A percentile compares a stretch with the other conserved stretches of the same genome.
Evolutionary conservation across 2,329 filamentous ascomycete genomes (phyloP).

Genomic region (Chaetoscypha palmicola): DNA sequence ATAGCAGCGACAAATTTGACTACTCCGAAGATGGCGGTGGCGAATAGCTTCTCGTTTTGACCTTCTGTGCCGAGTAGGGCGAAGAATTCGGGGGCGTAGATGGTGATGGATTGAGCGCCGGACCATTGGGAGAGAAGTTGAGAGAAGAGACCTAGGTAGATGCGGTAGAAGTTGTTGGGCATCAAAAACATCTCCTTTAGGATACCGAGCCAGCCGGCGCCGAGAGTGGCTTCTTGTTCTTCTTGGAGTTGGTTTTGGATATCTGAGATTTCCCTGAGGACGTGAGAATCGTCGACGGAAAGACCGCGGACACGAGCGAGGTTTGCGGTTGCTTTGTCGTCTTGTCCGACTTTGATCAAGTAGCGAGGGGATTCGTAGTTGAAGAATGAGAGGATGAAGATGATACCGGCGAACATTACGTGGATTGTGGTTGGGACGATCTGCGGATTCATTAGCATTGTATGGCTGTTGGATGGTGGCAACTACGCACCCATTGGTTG

Average conservation of each 20-base stretch:
- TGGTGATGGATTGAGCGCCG: constrained; percentile 65
- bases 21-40: constrained; percentile 69
- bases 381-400: constrained; percentile 62
- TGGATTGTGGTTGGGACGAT: constrained; percentile 68
- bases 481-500: constrained; percentile 41
- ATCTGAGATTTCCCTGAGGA: constrained; percentile 52
- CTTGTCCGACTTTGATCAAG: constrained; percentile 54
- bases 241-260: constrained; percentile 62
- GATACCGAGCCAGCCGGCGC: constrained; percentile 55
- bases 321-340: constrained; percentile 49
- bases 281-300: constrained; percentile 51
- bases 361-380: constrained; percentile 65
- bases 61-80: constrained; percentile 63
- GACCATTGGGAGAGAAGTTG: constrained; percentile 71
- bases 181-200: constrained; percentile 62
- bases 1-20: constrained; percentile 64
- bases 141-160: constrained; percentile 60
- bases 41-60: constrained; percentile 60
- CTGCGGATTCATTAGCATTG: constrained; percentile 36
- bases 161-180: constrained; percentile 63
- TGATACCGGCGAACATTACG: constrained; percentile 68
- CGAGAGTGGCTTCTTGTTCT: constrained; percentile 64
- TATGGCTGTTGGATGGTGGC: background rate
- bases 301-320: constrained; percentile 55
- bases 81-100: constrained; percentile 71